Conservation (phyloP, 2,329 filamentous ascomycete species). For the Coleophoma crateriformis region DNA sequence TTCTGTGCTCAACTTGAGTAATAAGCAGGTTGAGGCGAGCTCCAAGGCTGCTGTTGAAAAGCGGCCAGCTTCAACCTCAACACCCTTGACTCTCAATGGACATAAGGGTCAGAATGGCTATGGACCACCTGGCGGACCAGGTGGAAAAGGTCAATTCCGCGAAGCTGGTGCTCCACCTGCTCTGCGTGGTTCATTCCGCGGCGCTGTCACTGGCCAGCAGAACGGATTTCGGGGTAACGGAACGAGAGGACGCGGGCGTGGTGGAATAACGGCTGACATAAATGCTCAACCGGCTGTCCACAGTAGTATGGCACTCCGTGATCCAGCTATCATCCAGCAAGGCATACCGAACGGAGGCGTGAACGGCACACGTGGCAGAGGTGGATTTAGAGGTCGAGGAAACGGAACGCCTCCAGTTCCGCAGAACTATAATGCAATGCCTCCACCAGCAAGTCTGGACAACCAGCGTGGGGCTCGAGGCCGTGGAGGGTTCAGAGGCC, state of each 20-base stretch:
- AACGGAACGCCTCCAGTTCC: conserved; percentile 10
- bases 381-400: conserved; percentile 13
- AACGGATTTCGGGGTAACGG: conserved; percentile 34
- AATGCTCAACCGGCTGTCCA: conserved; percentile 19
- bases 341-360: conserved; percentile 8
- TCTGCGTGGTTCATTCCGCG: conserved; percentile 52
- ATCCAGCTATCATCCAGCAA: conserved; percentile 7
- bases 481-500: conserved; percentile 17
- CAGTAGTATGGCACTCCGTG: conserved; percentile 11
- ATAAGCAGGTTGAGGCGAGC: conserved; percentile 72
- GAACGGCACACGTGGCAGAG: conserved; percentile 11
- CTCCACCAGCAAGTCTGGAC: conserved; percentile 55
- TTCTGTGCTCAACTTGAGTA: conserved; percentile 82
- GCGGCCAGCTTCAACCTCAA: conserved; percentile 38
- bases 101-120: conserved; percentile 30
- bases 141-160: conserved; percentile 55
- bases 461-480: conserved; percentile 30
- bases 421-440: conserved; percentile 47
- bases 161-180: conserved; percentile 50
- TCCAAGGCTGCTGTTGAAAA: conserved; percentile 54
- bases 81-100: conserved; percentile 44
- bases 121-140: conserved; percentile 47
- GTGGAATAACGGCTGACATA: conserved; percentile 7
- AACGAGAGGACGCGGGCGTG: conserved; percentile 27
- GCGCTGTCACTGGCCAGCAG: conserved; percentile 43